Conservation (phyloP, 164 flowering plant genomes). For the Umbellularia californica region DNA sequence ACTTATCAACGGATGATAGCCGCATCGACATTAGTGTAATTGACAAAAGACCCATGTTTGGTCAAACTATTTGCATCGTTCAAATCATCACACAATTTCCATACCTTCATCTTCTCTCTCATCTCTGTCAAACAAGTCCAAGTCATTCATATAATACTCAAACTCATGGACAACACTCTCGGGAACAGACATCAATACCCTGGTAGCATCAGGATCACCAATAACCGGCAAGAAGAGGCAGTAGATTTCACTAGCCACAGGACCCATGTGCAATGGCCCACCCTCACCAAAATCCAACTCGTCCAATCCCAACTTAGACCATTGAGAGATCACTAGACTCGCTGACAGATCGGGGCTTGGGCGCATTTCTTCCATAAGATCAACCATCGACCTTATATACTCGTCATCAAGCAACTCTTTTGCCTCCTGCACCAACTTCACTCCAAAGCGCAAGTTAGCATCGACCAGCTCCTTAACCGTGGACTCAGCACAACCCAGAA, state of each 20-base stretch:
- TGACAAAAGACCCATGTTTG: no score
- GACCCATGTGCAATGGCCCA: slow-evolving; percentile 67
- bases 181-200: slow-evolving; percentile 75
- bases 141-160: slow-evolving; percentile 50
- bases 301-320: slow-evolving; percentile 80
- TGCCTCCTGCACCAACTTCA: slow-evolving; percentile 62
- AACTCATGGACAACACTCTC: slow-evolving; percentile 54
- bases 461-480: slow-evolving; percentile 37
- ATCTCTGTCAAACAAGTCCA: slow-evolving; percentile 18
- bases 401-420: slow-evolving; percentile 42
- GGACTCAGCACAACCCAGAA: slow-evolving; percentile 76
- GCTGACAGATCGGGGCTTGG: slow-evolving; percentile 53
- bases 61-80: no score
- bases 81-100: neutral
- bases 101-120: neutral
- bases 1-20: no score
- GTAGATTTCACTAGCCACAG: slow-evolving; percentile 65
- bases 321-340: slow-evolving; percentile 71
- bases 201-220: slow-evolving; percentile 42
- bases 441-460: slow-evolving; percentile 39
- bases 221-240: slow-evolving; percentile 79
- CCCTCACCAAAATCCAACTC: slow-evolving; percentile 86
- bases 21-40: no score
- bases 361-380: slow-evolving; percentile 53
- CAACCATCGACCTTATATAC: slow-evolving; percentile 51